Base-by-base conservation (phyloP, 305 asterid species). In the Fraxinus baroniana region DNA sequence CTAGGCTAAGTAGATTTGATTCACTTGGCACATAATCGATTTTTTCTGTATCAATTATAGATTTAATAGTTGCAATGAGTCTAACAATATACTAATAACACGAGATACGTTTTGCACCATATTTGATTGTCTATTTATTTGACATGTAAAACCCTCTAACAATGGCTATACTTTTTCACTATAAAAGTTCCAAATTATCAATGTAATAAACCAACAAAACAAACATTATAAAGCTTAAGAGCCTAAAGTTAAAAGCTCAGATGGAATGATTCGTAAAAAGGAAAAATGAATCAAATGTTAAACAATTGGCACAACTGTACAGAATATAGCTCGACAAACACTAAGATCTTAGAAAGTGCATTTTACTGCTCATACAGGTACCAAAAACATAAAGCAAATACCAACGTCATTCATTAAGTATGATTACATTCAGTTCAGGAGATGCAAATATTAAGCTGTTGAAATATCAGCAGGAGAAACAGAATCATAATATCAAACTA, bases 321-420 rank as follows among this genome's bases (percentile, higher is more conserved):
- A 78, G 12, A 13, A 74, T 32, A 18, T 44, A 74, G 35, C 36
- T 46, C 12, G 55, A 57, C 22, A 52, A 52, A 33, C 39, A 22
- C 71, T 39, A 28, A 76, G 64, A n/a, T 80, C 10, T 30, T 7
- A 73, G 64, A 9, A 24, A 44, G 78, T 78, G 22, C 82, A 82
- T 70, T 60, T 20, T n/a, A 24, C 26, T 82, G n/a, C 37, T n/a
- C 76, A 41, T 49, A 7, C 33, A 22, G 73, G 66, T 13, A 44
- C 64, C 22, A n/a, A 52, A 52, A 52, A 52, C 8, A 52, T 17
- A 52, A 52, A 52, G 64, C 64, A n/a, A 52, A n/a, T 17, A 52
- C 22, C 64, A 52, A n/a, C 22, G 3, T 5, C 64, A 52, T 52
- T 52, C 62, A 52, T n/a, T 49, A 52, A 52, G 24, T 52, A 52